Evolutionary conservation across 306 rosid species (phyloP).

Genomic region (Vicia sativa): DNA sequence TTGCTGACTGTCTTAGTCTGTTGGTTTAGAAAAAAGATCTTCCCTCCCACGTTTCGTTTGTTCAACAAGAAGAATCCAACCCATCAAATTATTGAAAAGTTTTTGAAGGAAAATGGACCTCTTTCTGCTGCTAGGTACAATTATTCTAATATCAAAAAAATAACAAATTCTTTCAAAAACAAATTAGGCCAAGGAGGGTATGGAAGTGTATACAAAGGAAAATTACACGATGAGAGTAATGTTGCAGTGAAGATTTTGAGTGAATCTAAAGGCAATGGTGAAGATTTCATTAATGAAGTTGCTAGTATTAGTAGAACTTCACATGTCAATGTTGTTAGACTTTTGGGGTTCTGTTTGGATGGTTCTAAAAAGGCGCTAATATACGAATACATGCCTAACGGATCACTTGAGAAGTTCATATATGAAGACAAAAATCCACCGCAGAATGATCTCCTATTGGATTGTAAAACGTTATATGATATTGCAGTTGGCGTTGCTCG

Average conservation of each 20-base stretch:
- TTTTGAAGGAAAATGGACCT: conserved; percentile 25
- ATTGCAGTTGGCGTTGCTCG: conserved; percentile 43
- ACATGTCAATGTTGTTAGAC: conserved; percentile 37
- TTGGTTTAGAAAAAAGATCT: background rate
- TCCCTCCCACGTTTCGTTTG: background rate
- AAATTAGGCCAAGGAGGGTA: conserved; percentile 52
- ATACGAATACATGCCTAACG: conserved; percentile 45
- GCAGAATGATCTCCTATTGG: background rate
- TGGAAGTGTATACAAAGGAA: conserved; percentile 37
- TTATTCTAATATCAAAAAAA: conserved; percentile 25
- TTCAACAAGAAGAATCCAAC: background rate
- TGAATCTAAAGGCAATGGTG: conserved; percentile 30
- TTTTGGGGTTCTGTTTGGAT: conserved; percentile 29
- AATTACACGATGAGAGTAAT: background rate
- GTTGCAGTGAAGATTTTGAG: conserved; percentile 50
- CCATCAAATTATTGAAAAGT: background rate
- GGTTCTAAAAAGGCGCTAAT: conserved; percentile 37
- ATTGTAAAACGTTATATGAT: conserved; percentile 20
- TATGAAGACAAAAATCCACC: background rate
- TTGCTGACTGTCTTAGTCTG: conserved; percentile 8
- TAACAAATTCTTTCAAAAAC: conserved; percentile 38
- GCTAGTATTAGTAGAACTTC: conserved; percentile 35
- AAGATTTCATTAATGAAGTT: conserved; percentile 42
- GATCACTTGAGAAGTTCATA: conserved; percentile 46
- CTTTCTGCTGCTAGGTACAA: no score